These are phyloP conservation scores for Borovskyia barvae DNA, from an alignment of 208 protist genomes.

Conservation along the genomic window DNA sequence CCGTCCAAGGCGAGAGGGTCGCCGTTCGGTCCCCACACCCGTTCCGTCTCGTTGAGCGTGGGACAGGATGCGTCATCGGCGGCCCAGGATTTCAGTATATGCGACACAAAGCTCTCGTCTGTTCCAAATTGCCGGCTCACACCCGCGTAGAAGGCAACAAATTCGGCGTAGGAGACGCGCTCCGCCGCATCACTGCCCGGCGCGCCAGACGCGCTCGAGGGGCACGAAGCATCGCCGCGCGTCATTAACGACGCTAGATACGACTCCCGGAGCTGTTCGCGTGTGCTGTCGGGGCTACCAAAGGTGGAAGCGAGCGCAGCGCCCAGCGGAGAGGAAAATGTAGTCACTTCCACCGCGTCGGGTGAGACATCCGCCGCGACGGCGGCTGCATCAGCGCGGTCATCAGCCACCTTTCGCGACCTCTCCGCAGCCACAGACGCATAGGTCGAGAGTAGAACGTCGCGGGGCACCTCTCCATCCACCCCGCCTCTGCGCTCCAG, in stretches of 20 bases:
- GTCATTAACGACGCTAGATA: slow-evolving; percentile 14
- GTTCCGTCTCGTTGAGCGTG: slow-evolving; percentile 57
- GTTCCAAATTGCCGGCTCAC: slow-evolving; percentile 43
- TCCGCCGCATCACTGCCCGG: not conserved
- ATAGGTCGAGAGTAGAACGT: slow-evolving; percentile 32
- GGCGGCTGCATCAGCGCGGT: not conserved
- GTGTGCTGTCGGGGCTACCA: not conserved
- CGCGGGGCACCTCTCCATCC: slow-evolving; percentile 25
- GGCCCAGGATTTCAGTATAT: slow-evolving; percentile 66
- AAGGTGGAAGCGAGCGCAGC: slow-evolving; percentile 18
- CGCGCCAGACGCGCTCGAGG: not conserved
- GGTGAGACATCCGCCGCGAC: no score
- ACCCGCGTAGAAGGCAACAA: slow-evolving; percentile 76
- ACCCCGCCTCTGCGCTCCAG: slow-evolving; percentile 23
- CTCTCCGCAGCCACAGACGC: not conserved
- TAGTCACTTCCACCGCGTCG: not conserved
- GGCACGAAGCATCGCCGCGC: not conserved
- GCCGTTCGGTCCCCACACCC: slow-evolving; percentile 69
- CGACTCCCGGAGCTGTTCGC: slow-evolving; percentile 7
- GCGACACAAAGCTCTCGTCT: slow-evolving; percentile 76
- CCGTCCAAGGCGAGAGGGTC: slow-evolving; percentile 58
- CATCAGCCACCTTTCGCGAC: not conserved
- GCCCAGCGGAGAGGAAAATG: not conserved
- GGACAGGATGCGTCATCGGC: slow-evolving; percentile 56
- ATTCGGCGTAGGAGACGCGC: slow-evolving; percentile 49